Percentiles rank a stretch among this genome's conserved stretches.
These are phyloP conservation scores for Populus tremula DNA, from an alignment of 345 rosid genomes.

Conservation along the genomic window DNA sequence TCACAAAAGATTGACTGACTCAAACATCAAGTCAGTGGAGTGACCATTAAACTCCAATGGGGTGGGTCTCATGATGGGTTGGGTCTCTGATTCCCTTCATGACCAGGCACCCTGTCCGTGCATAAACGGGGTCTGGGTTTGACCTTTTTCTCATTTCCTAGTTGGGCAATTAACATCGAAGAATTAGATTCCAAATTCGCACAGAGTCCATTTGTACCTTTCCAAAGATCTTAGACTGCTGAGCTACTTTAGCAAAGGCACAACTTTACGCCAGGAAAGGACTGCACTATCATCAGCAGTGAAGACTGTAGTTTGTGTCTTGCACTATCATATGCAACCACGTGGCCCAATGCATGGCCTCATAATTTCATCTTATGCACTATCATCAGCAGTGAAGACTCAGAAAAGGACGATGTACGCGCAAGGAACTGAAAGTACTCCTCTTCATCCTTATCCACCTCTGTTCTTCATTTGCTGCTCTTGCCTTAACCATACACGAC, in stretches of 20 bases:
- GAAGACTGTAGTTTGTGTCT: slow-evolving; percentile 8
- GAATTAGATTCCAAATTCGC: slow-evolving; percentile 32
- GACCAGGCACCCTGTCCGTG: not conserved
- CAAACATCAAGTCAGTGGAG: slow-evolving; percentile 11
- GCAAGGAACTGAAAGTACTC: too few relatives aligned
- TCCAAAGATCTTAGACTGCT: slow-evolving; percentile 31
- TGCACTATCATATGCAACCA: not conserved
- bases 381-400: too few relatives aligned
- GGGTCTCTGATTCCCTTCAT: not conserved
- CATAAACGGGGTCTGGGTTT: not conserved
- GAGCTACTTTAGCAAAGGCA: slow-evolving; percentile 20
- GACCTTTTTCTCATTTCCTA: slow-evolving; percentile 13
- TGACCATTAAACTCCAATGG: not conserved
- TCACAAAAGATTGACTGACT: slow-evolving; percentile 11
- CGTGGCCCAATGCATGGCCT: not conserved
- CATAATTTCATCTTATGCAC: not conserved
- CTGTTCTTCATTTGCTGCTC: too few relatives aligned
- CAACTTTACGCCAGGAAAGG: slow-evolving; percentile 21
- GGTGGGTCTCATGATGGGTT: slow-evolving; percentile 15
- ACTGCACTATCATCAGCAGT: slow-evolving; percentile 5
- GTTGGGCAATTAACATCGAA: slow-evolving; percentile 19
- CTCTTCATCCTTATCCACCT: too few relatives aligned
- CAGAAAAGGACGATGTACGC: too few relatives aligned
- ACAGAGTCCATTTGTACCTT: slow-evolving; percentile 11
- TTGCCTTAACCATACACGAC: too few relatives aligned